Percentiles rank a stretch among this genome's conserved stretches.
Conservation (phyloP, 208 protist species). For the Acanthamoeba triangularis region DNA sequence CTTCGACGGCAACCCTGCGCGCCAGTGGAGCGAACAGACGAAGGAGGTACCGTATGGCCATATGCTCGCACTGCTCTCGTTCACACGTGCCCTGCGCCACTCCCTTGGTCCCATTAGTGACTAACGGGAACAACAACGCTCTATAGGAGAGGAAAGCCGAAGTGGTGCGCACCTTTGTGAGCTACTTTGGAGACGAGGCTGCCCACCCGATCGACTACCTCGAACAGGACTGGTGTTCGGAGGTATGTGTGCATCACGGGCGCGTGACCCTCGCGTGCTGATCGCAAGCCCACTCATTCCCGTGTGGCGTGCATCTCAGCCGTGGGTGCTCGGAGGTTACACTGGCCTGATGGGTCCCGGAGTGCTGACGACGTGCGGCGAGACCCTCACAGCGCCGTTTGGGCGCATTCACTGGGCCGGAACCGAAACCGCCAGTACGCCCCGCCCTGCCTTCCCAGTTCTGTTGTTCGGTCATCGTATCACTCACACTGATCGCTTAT, state of each 20-base stretch:
- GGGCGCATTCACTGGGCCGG: constrained; percentile 82
- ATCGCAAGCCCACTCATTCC: neutral
- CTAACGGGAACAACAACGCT: neutral
- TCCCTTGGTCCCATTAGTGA: too few species aligned
- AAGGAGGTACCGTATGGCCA: neutral
- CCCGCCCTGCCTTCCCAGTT: neutral
- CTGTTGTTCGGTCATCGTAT: neutral
- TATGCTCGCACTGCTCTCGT: neutral
- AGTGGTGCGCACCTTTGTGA: neutral
- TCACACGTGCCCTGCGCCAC: neutral
- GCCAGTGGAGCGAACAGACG: constrained; percentile 35
- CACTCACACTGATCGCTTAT: neutral
- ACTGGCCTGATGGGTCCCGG: neutral
- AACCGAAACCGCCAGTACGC: constrained; percentile 81
- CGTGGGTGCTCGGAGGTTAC: constrained; percentile 66
- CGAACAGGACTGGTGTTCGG: constrained; percentile 30
- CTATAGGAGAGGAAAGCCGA: neutral
- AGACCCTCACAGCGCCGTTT: constrained; percentile 24
- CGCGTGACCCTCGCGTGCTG: too few species aligned
- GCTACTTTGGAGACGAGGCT: constrained; percentile 1
- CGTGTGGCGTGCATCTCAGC: neutral
- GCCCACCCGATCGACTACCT: constrained; percentile 27
- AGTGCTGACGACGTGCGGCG: neutral
- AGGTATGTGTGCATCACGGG: neutral
- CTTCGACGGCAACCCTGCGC: constrained; percentile 61